Percentiles rank a stretch among this genome's conserved stretches.
phyloP scores from a whole-genome alignment of 139 green algal genomes.

The Closterium sp. region DNA sequence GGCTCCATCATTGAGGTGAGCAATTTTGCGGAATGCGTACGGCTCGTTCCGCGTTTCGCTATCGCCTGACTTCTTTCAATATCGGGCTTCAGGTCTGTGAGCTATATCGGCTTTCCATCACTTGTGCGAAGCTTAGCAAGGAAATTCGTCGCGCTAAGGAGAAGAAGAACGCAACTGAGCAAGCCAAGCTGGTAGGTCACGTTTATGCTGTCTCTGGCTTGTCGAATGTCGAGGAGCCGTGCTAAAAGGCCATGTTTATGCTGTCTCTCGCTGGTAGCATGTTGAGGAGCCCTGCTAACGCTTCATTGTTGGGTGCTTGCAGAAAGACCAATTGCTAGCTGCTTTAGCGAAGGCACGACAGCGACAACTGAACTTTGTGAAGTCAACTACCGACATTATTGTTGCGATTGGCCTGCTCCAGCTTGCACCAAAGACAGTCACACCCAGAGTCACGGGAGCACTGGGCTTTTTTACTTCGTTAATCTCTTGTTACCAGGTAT shows the following conservation, averaged over 20 bases:
- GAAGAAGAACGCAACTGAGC: background rate
- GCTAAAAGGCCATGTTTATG: background rate
- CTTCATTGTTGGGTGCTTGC: background rate
- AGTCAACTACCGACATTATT: conserved; percentile 32
- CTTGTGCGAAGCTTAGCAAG: background rate
- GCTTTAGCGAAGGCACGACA: conserved; percentile 24
- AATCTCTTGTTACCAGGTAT: conserved; percentile 48
- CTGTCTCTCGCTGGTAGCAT: background rate
- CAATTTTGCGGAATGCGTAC: background rate
- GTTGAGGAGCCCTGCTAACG: background rate
- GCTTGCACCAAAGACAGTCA: conserved; percentile 44
- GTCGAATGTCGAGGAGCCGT: background rate
- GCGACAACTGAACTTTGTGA: conserved; percentile 32
- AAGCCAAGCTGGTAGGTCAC: conserved; percentile 25
- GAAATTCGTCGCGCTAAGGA: background rate
- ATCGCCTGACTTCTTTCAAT: background rate
- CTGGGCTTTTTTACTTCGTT: conserved; percentile 44
- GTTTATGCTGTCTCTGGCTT: background rate
- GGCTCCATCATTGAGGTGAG: conserved; percentile 43
- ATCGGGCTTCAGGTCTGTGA: background rate
- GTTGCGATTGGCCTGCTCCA: conserved; percentile 42
- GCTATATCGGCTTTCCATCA: background rate
- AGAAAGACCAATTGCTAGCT: conserved; percentile 19
- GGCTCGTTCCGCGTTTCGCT: background rate
- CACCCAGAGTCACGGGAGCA: conserved; percentile 30